phyloP scores from a whole-genome alignment of 177 flowering plant species.

The Telopea speciosissima region DNA sequence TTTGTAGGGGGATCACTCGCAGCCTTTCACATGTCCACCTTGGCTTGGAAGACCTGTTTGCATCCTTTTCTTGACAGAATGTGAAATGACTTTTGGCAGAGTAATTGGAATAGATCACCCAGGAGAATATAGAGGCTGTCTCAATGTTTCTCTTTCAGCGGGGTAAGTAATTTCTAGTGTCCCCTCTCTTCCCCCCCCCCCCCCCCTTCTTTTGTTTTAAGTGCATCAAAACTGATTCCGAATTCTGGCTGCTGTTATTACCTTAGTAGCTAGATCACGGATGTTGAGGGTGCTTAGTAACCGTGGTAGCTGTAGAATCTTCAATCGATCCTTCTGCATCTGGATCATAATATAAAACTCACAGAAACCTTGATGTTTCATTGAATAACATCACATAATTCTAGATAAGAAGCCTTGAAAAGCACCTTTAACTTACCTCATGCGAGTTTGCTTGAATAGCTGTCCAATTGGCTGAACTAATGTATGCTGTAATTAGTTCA shows the following conservation, averaged over 20 bases:
- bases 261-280: background rate
- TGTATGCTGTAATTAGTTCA: background rate
- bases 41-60: conserved; percentile 77
- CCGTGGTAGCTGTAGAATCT: background rate
- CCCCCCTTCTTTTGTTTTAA: background rate
- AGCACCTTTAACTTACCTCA: background rate
- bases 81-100: conserved; percentile 77
- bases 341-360: background rate
- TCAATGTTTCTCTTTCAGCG: conserved; percentile 60
- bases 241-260: background rate
- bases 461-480: background rate
- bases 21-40: conserved; percentile 56
- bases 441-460: background rate
- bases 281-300: background rate
- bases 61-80: conserved; percentile 61
- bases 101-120: conserved; percentile 52
- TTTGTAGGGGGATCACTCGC: conserved; percentile 83
- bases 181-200: conserved; percentile 5
- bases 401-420: background rate
- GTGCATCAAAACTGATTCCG: background rate
- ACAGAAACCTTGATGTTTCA: background rate
- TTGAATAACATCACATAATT: background rate
- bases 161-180: conserved; percentile 44
- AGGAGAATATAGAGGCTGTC: conserved; percentile 71
- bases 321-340: background rate